Conservation (phyloP, 2,329 filamentous ascomycete species). For the Colletotrichum eleusines region DNA sequence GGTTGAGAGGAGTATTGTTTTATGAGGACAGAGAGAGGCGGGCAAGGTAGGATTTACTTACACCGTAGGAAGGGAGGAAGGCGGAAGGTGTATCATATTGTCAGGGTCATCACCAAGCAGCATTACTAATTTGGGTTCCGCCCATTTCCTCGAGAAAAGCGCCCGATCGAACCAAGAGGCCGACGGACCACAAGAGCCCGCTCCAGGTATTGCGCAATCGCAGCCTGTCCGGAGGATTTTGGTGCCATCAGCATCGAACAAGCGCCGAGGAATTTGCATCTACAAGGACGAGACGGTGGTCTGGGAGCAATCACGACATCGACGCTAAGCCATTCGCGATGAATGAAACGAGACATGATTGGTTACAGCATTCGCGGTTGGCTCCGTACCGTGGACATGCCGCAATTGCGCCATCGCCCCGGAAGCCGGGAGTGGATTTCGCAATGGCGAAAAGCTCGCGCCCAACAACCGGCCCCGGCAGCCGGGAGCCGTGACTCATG, state of each 20-base stretch:
- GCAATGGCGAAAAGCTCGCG: neutral
- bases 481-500: slow-evolving; percentile 29
- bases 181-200: slow-evolving; percentile 25
- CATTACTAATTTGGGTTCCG: slow-evolving; percentile 42
- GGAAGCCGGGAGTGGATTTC: slow-evolving; percentile 37
- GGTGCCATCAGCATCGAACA: slow-evolving; percentile 24
- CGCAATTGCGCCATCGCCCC: slow-evolving; percentile 42
- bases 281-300: slow-evolving; percentile 41
- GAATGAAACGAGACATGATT: slow-evolving; percentile 51
- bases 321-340: slow-evolving; percentile 64
- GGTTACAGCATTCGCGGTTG: slow-evolving; percentile 44
- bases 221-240: slow-evolving; percentile 43
- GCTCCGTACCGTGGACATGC: slow-evolving; percentile 40
- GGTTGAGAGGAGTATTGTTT: slow-evolving; percentile 34
- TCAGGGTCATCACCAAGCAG: slow-evolving; percentile 40
- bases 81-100: slow-evolving; percentile 31
- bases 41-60: slow-evolving; percentile 30
- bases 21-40: slow-evolving; percentile 33
- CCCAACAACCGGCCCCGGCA: slow-evolving; percentile 32
- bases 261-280: slow-evolving; percentile 39
- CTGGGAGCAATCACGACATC: slow-evolving; percentile 64
- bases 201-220: slow-evolving; percentile 53
- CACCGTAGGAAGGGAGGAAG: slow-evolving; percentile 36
- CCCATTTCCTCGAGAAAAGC: slow-evolving; percentile 4
- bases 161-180: slow-evolving; percentile 36